Evolutionary conservation across 352 stramenopile species (phyloP).

Genomic region (Phytophthora chlamydospora): DNA sequence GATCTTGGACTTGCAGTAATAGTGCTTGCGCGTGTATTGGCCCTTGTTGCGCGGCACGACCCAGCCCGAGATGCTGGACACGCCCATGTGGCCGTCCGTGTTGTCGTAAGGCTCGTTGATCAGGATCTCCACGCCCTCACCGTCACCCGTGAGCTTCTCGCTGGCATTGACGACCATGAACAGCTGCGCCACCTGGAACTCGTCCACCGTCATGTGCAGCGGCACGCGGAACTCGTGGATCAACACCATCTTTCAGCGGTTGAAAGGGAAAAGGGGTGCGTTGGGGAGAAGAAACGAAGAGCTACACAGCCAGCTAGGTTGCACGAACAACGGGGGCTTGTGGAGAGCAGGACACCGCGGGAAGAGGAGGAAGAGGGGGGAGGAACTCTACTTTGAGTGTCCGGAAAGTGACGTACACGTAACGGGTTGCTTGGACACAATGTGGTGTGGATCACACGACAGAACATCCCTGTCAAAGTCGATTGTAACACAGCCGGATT

Average conservation of each 20-base stretch:
- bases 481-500: too few species aligned
- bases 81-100: slow-evolving; percentile 73
- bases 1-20: slow-evolving; percentile 89
- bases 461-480: too few species aligned
- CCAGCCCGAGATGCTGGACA: slow-evolving; percentile 80
- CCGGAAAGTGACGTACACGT: slow-evolving; percentile 14
- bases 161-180: slow-evolving; percentile 90
- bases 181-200: slow-evolving; percentile 87
- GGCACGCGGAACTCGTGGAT: slow-evolving; percentile 90
- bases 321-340: slow-evolving; percentile 1
- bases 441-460: too few species aligned
- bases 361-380: neutral
- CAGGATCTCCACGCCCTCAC: slow-evolving; percentile 87
- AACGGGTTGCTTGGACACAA: slow-evolving; percentile 14
- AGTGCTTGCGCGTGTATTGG: slow-evolving; percentile 91
- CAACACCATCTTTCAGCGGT: slow-evolving; percentile 60
- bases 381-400: neutral
- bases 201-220: slow-evolving; percentile 86
- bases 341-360: neutral
- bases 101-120: slow-evolving; percentile 91
- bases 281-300: slow-evolving; percentile 7
- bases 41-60: slow-evolving; percentile 76
- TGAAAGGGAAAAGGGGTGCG: slow-evolving; percentile 9
- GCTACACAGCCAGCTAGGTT: slow-evolving; percentile 2
- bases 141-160: slow-evolving; percentile 84